Evolutionary conservation across 2,329 filamentous ascomycete species (phyloP), one percentile per base, ranked within the genome.

Genomic region (Magnaporthales sp.): DNA sequence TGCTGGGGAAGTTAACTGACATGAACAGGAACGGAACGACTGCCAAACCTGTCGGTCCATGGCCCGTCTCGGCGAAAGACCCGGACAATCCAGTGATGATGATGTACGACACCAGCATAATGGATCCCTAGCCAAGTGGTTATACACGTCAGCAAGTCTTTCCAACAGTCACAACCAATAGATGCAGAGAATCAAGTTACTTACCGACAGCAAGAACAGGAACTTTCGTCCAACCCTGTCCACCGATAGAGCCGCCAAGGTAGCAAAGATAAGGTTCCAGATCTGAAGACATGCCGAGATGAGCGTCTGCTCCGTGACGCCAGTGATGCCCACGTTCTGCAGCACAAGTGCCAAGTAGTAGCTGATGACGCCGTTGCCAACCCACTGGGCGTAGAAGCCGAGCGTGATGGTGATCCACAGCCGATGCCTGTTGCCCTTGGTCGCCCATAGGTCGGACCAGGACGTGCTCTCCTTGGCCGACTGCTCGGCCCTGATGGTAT

Each of bases 401-500:
- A 80, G 73, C 5, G 76, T 77, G n/a, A 77, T 71, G 32, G 70
- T 67, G 11, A 69, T 38, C 24, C 32, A 24, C 4, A 66, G 29
- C n/a, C 68, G 58, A 29, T 65, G 66, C 4, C 67, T 61, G 54
- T 68, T 66, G 54, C 64, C 65, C 4, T 15, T 26, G 3, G 62
- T 66, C 2, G 78, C 70, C 30, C 81, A 69, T 61, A 79, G 68
- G 27, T 81, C 73, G 64, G 77, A 73, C 67, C 76, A 79, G n/a
- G 69, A 73, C 38, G 74, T 77, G 2, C 24, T 11, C 63, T 27
- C 46, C 19, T 38, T 46, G 66, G 75, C 71, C 66, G 75, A 71
- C 67, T 76, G 75, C 68, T 84, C 82, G 24, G 80, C 67, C 58
- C 73, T 72, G 26, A 83, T 75, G 4, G 80, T 81, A 67, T 80